Base-by-base conservation (phyloP, 768 basidiomycete genomes). In the Auricularia auricula-judae region DNA sequence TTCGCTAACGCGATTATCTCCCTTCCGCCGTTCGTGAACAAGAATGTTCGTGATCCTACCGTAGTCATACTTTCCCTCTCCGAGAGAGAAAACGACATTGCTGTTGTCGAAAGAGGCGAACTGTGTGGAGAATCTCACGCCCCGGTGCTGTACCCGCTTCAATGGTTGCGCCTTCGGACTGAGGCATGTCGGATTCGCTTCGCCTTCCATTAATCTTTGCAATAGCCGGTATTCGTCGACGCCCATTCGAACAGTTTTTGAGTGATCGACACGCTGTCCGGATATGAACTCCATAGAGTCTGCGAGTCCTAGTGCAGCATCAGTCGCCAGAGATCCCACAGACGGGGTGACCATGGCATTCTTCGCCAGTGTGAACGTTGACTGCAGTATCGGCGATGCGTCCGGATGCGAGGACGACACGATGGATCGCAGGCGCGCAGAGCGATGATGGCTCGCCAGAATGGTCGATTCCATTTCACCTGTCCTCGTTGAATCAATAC, bases 81-180 rank as follows among this genome's bases (percentile, higher is more conserved):
- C 3, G 73, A 72, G 14, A 71, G 71, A n/a, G 68, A 73, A 71
- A 33, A 4, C 14, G 36, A 34, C 47, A 18, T 51, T 51, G 21
- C 47, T 51, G 47, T 51, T 51, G 47, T 51, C 47, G 47, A 51
- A 18, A 10, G 47, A 51, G 16, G 72, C 72, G 66, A 18, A 67
- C 61, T 64, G 71, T 71, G 18, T 62, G 3, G 61, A 73, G 71
- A 7, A 71, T 74, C 18, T 65, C 65, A 14, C 70, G 53, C 1
- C 67, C 61, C 51, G 10, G 21, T 51, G 47, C 47, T 51, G 47
- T 5, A 51, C 16, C 5, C 47, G 47, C 8, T 18, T 51, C 47
- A 51, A 51, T 12, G 47, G 47, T 16, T 51, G 47, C 5, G 47
- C 47, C 47, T 51, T 51, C 16, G 47, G 47, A 21, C 18, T 51